Percentiles rank a stretch among this genome's conserved stretches.
Evolutionary conservation across 306 rosid species (phyloP).

Genomic region (Parietaria judaica): DNA sequence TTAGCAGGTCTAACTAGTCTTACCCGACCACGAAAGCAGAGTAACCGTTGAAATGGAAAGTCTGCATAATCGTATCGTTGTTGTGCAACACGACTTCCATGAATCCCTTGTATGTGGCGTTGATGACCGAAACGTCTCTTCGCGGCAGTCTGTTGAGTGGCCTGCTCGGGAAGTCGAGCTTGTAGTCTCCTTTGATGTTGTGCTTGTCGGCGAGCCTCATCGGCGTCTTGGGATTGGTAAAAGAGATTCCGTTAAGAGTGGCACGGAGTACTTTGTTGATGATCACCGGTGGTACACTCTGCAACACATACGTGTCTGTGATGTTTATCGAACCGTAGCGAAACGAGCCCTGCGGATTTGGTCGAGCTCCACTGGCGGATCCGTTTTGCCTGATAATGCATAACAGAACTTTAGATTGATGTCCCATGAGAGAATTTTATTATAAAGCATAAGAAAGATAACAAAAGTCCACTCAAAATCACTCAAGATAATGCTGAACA

Average conservation of each 20-base stretch:
- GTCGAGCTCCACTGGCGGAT: conserved; percentile 91
- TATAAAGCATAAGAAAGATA: not conserved
- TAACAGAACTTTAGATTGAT: conserved; percentile 10
- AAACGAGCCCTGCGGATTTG: conserved; percentile 91
- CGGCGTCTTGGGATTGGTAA: conserved; percentile 56
- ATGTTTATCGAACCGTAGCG: conserved; percentile 71
- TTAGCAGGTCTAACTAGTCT: conserved; percentile 9
- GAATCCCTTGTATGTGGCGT: conserved; percentile 78
- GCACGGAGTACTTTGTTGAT: conserved; percentile 49
- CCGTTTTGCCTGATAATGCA: conserved; percentile 56
- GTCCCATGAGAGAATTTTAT: not conserved
- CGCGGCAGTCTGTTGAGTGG: conserved; percentile 48
- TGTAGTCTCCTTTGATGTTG: conserved; percentile 54
- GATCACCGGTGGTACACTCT: conserved; percentile 39
- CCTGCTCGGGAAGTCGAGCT: conserved; percentile 70
- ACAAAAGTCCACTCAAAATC: too few species aligned
- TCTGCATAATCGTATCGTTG: conserved; percentile 66
- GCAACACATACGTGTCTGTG: conserved; percentile 65
- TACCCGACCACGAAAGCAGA: conserved; percentile 78
- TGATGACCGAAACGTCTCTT: conserved; percentile 59
- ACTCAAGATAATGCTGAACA: too few species aligned
- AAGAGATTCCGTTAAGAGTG: conserved; percentile 74
- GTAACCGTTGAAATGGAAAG: conserved; percentile 73
- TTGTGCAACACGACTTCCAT: conserved; percentile 73
- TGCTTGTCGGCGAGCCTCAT: conserved; percentile 74